Conservation (phyloP, 768 basidiomycete species). For the Leucocoprinus birnbaumii region DNA sequence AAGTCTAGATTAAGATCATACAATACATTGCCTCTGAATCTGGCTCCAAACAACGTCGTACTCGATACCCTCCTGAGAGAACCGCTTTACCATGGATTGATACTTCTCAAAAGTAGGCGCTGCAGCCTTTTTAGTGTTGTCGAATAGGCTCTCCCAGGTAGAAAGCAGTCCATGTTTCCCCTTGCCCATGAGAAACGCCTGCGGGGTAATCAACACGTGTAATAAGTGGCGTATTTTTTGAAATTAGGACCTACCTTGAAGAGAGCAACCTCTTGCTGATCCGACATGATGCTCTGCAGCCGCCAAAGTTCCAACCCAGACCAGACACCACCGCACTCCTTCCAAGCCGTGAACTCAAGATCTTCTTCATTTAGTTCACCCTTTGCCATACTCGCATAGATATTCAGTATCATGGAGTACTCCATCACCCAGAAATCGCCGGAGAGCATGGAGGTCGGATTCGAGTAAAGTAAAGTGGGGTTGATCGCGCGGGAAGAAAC, state of each 20-base stretch:
- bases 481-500: slow-evolving; percentile 24
- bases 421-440: slow-evolving; percentile 28
- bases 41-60: slow-evolving; percentile 28
- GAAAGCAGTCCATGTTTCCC: slow-evolving; percentile 22
- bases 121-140: not conserved
- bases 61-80: slow-evolving; percentile 25
- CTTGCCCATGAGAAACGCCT: slow-evolving; percentile 23
- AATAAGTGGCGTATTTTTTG: not conserved
- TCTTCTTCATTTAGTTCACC: slow-evolving; percentile 22
- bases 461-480: slow-evolving; percentile 24
- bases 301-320: slow-evolving; percentile 26
- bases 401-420: slow-evolving; percentile 26
- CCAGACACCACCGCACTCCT: slow-evolving; percentile 24
- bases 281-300: slow-evolving; percentile 26
- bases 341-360: slow-evolving; percentile 30
- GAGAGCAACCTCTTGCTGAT: slow-evolving; percentile 23
- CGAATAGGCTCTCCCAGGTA: slow-evolving; percentile 23
- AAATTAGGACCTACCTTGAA: slow-evolving; percentile 21
- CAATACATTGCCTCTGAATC: not conserved
- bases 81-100: slow-evolving; percentile 22
- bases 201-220: no score
- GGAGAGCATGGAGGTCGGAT: slow-evolving; percentile 26
- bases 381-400: slow-evolving; percentile 20
- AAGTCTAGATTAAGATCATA: no score
- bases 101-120: slow-evolving; percentile 19